Conservation (phyloP, 768 basidiomycete genomes). For the Mycena amicta region DNA sequence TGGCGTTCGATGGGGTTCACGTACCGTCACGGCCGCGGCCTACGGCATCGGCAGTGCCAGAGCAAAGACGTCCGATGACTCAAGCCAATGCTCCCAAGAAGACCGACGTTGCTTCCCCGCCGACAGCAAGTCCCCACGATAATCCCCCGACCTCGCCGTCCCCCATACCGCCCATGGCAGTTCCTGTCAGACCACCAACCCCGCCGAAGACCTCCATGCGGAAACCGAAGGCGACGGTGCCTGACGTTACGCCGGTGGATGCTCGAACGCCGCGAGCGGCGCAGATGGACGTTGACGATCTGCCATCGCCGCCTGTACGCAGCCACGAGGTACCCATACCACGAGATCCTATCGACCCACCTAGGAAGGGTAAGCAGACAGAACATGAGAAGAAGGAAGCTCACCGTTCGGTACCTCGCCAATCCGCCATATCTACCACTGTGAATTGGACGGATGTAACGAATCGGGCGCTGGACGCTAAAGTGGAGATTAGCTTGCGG, state of each 20-base stretch:
- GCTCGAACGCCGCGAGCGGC: background rate
- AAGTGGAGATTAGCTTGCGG: background rate
- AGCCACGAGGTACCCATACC: background rate
- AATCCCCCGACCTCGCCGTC: too few relatives aligned
- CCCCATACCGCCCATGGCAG: too few relatives aligned
- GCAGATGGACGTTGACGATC: background rate
- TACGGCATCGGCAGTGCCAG: too few relatives aligned
- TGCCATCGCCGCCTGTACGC: background rate
- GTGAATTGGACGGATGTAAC: background rate
- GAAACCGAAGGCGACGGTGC: too few relatives aligned
- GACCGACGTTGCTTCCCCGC: too few relatives aligned
- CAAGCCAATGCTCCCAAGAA: too few relatives aligned
- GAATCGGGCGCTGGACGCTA: constrained; percentile 1
- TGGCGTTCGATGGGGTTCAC: too few relatives aligned
- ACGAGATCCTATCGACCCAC: background rate
- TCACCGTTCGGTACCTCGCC: background rate
- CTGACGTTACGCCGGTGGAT: background rate
- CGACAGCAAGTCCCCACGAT: too few relatives aligned
- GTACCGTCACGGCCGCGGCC: too few relatives aligned
- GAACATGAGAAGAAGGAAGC: background rate
- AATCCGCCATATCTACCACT: background rate
- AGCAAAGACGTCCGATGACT: too few relatives aligned
- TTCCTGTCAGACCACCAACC: too few relatives aligned
- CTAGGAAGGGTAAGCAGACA: background rate
- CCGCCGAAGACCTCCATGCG: too few relatives aligned